Evolutionary conservation across 192 early-diverging fungal genomes (phyloP), one percentile per base, ranked within the genome.

Genomic region (Podila clonocystis): DNA sequence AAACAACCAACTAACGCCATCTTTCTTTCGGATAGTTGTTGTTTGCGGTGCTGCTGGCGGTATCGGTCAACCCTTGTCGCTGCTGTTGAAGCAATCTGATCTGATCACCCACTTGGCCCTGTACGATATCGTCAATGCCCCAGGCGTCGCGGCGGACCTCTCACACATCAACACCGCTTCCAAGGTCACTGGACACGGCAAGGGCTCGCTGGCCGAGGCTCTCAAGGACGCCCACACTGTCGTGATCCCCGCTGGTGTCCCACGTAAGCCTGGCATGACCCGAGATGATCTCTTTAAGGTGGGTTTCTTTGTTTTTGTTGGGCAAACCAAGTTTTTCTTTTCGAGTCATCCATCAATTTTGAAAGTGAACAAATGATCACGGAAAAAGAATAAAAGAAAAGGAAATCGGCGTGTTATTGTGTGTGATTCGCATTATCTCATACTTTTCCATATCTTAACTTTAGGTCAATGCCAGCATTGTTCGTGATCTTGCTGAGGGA

Each of bases 241-340:
- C 62, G 93, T 97, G 33, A 97, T 99, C 80, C 96, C 97, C 58
- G 97, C 97, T 58, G 97, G 97, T 60, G 95, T 99, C 13, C 97
- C 97, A 63, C 91, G 97, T 82, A 97, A 97, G 91, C 97, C 96
- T 58, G 96, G 96, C 49, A 99, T 99, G 97, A 96, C 97, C 65
- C 93, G 97, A 79, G 96, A 99, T 85, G 97, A 99, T 83, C 87
- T 99, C 61, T 99, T 99, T 92, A 97, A 97, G 88, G 84, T 85
- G 78, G 28, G 62, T 41, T 67, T 38, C 31, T 26, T 61, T 58
- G 24, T 17, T 9, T 58, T 63, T 29, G 80, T 3, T 45, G 41
- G 36, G 13, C 41, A 17, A 45, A 45, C 15, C 41, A 45, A 45
- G 41, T 45, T 45, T n/a, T n/a, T n/a, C n/a, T n/a, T n/a, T 3